Conservation (phyloP, 257 asterid species). For the Prunella vulgaris region DNA sequence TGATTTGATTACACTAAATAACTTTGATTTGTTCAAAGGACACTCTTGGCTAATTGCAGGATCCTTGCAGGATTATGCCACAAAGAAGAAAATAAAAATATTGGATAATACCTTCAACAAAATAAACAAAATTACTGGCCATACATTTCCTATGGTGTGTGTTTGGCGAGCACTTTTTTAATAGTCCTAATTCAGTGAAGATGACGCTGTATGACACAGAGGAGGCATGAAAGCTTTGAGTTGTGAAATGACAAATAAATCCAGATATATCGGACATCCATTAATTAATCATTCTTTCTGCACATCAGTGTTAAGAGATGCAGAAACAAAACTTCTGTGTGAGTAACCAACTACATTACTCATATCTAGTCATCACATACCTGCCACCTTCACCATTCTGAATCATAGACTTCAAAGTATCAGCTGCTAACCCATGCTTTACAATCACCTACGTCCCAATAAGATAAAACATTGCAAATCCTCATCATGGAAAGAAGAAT, state of each 20-base stretch:
- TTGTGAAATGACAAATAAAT: not conserved
- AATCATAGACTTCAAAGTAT: conserved; percentile 66
- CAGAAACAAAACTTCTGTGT: not conserved
- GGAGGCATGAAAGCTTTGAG: conserved; percentile 5
- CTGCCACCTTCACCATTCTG: conserved; percentile 74
- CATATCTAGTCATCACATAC: conserved; percentile 23
- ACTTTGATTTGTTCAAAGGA: not conserved
- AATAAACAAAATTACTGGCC: not conserved
- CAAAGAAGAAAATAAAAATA: no score
- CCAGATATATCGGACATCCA: not conserved
- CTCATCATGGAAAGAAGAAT: not conserved
- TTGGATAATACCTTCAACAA: not conserved
- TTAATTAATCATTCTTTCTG: not conserved
- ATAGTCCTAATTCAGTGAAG: not conserved
- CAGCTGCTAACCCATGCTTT: conserved; percentile 76
- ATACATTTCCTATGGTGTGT: not conserved
- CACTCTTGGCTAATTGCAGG: not conserved
- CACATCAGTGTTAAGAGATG: not conserved
- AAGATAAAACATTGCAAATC: conserved; percentile 12
- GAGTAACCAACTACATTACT: not conserved
- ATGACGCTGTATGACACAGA: no score
- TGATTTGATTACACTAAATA: not conserved
- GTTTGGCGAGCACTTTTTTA: not conserved
- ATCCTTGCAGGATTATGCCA: no score
- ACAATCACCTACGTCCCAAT: conserved; percentile 53